Percentiles rank a stretch among this genome's conserved stretches.
phyloP scores from a whole-genome alignment of 495 filamentous ascomycete species.

The Cercophora samala region DNA sequence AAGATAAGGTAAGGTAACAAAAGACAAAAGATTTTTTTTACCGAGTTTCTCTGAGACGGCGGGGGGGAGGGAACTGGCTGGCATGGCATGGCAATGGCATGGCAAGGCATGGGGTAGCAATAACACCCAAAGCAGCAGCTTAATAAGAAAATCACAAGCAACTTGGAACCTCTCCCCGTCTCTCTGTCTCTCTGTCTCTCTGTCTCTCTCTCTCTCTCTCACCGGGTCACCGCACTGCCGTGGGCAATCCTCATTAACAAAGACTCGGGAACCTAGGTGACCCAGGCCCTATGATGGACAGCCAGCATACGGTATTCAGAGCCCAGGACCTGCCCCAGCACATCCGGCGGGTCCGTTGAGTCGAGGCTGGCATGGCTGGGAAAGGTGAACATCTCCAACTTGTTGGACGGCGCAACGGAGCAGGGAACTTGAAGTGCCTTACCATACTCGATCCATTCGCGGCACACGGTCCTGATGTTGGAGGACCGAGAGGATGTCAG shows the following conservation, averaged over 20 bases:
- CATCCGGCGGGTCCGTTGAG: constrained; percentile 1
- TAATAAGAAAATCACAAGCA: constrained; percentile 5
- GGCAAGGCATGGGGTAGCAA: constrained; percentile 1
- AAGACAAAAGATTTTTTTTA: not conserved
- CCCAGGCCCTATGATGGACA: not conserved
- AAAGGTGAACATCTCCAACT: not conserved
- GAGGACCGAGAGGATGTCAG: not conserved
- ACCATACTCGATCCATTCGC: constrained; percentile 1
- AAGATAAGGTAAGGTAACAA: not conserved
- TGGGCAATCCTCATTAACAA: not conserved
- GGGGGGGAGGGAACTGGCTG: not conserved
- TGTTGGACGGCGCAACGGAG: too few species aligned
- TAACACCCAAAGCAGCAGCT: not conserved
- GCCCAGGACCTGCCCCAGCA: not conserved
- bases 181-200: too few species aligned
- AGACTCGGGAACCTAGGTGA: constrained; percentile 1
- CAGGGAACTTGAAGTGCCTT: not conserved
- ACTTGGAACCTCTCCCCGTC: not conserved
- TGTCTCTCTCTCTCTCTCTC: too few species aligned
- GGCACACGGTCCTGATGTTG: constrained; percentile 7
- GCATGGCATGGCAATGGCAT: too few species aligned
- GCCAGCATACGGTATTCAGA: not conserved
- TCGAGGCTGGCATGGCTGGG: not conserved
- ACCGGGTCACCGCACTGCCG: not conserved
- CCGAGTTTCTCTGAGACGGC: not conserved